phyloP scores from a whole-genome alignment of 2,329 filamentous ascomycete species.

The Sphaerostilbella broomeana region DNA sequence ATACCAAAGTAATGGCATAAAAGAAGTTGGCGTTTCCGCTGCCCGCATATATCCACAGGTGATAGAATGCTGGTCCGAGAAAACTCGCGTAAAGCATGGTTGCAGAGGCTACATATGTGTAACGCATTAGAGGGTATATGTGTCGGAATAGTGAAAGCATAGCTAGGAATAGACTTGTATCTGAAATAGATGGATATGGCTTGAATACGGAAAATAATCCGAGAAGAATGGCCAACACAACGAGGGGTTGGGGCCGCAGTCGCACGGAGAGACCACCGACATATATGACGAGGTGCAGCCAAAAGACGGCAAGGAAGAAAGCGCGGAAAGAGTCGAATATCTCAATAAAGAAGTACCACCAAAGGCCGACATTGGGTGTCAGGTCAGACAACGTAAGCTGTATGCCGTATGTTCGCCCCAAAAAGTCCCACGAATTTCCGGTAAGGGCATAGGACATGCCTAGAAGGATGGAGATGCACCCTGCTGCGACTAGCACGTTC shows the following conservation, averaged over 20 bases:
- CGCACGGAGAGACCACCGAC: conserved; percentile 79
- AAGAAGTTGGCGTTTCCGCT: conserved; percentile 99
- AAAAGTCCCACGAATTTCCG: conserved; percentile 76
- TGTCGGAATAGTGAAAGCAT: conserved; percentile 84
- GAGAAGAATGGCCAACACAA: conserved; percentile 74
- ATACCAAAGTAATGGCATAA: conserved; percentile 97
- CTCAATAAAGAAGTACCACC: conserved; percentile 99
- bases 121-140: conserved; percentile 86
- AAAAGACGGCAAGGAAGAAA: conserved; percentile 97
- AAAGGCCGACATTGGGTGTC: conserved; percentile 89
- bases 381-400: conserved; percentile 87
- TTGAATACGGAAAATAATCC: conserved; percentile 95
- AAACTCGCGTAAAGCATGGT: conserved; percentile 82
- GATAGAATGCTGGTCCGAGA: conserved; percentile 89
- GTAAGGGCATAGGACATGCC: conserved; percentile 67
- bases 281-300: conserved; percentile 89
- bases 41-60: conserved; percentile 96
- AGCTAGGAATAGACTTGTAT: conserved; percentile 79
- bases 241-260: conserved; percentile 77
- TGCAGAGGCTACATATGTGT: conserved; percentile 79
- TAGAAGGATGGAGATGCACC: conserved; percentile 56
- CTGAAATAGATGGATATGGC: conserved; percentile 89
- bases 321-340: conserved; percentile 98
- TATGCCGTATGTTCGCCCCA: conserved; percentile 84
- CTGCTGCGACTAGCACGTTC: conserved; percentile 46